Evolutionary conservation across 768 basidiomycete genomes (phyloP), one percentile per base, ranked within the genome.

Genomic region (Calvatia gigantea): DNA sequence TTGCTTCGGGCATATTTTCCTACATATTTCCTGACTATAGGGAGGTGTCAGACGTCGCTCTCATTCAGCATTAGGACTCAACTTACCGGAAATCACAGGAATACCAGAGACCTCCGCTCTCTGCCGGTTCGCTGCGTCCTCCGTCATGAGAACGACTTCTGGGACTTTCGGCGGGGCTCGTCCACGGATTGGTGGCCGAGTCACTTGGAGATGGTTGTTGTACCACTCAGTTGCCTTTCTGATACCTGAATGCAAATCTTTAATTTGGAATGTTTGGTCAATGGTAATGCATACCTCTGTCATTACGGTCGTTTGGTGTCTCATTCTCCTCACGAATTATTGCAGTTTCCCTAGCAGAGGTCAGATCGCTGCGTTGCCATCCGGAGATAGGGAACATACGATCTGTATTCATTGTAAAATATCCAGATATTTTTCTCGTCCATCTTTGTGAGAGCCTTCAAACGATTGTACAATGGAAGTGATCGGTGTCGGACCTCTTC

Each of bases 401-500:
- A 85, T 66, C 86, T 73, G 66, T 85, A 93, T 64, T 94, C 91
- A 64, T 94, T 91, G 66, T 94, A 92, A 66, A 92, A 93, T 5
- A 90, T 76, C 84, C 86, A 91, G 8, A 87, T 79, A n/a, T 73
- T 76, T 65, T 93, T 94, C 58, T 92, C 93, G 55, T 98, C 96
- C 61, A 85, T 82, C 59, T 84, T 89, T 28, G 88, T 78, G 44
- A 98, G 77, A 1, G 87, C 83, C 62, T 91, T 95, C 59, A 99
- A 78, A 29, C 95, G 87, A 67, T 94, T 98, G 72, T 92, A 94
- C 14, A 98, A 73, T 3, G 96, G 96, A 23, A 98, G 73, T 1
- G 91, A 94, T 17, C 97, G 82, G 67, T 98, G 97, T 56, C 96
- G 81, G 57, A 98, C 94, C 83, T 99, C 97, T 61, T 97, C 91